A percentile compares a stretch with the other conserved stretches of the same genome.
These are phyloP conservation scores for Colletotrichum agaves DNA, from an alignment of 2,329 filamentous ascomycete species.

Conservation along the genomic window DNA sequence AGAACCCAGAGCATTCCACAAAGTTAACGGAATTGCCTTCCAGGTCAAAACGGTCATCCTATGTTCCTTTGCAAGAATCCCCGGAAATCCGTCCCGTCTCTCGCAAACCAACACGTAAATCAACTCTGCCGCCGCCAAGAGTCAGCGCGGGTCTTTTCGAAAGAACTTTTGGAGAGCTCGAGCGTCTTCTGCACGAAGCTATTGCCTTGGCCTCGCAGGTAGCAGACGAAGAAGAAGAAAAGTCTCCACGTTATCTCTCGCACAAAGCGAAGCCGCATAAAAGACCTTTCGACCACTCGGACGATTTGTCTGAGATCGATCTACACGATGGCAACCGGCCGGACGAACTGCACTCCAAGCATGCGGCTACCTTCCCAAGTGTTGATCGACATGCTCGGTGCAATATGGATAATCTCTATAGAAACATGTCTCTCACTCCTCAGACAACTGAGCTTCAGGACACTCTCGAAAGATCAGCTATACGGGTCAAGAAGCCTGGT, in stretches of 20 bases:
- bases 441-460: constrained; percentile 10
- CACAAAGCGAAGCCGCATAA: neutral
- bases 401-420: constrained; percentile 34
- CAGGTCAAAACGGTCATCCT: constrained; percentile 10
- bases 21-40: constrained; percentile 44
- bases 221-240: constrained; percentile 46
- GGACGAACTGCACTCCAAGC: neutral
- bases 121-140: constrained; percentile 34
- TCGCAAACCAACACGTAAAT: constrained; percentile 33
- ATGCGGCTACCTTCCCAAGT: constrained; percentile 19
- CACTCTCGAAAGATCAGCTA: constrained; percentile 15
- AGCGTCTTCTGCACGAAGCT: constrained; percentile 59
- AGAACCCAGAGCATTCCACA: constrained; percentile 42
- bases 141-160: constrained; percentile 45
- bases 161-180: constrained; percentile 54
- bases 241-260: neutral
- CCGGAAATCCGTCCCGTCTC: neutral
- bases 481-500: neutral
- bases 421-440: constrained; percentile 28
- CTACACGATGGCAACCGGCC: neutral
- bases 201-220: constrained; percentile 55
- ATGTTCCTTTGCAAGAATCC: neutral
- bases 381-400: constrained; percentile 40
- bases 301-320: constrained; percentile 17
- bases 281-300: neutral